Conservation (phyloP, 2,329 filamentous ascomycete species). For the Neopestalotiopsis clavispora region DNA sequence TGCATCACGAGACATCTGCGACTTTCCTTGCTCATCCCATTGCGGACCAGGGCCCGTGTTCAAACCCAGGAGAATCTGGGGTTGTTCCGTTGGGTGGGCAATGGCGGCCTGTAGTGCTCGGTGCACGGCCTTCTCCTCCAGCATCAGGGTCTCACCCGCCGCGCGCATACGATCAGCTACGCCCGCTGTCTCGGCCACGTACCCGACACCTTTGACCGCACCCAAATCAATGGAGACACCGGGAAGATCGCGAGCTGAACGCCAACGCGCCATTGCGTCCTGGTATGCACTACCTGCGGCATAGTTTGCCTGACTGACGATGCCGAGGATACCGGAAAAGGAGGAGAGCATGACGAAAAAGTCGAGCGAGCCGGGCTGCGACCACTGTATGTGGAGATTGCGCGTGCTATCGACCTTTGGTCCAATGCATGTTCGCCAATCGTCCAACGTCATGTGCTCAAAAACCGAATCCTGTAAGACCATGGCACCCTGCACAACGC, state of each 20-base stretch:
- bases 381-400: conserved; percentile 27
- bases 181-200: conserved; percentile 6
- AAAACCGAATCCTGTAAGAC: conserved; percentile 20
- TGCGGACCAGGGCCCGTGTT: too few relatives aligned
- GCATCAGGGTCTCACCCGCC: conserved; percentile 1
- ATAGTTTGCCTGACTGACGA: conserved; percentile 20
- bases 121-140: too few relatives aligned
- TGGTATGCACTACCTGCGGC: conserved; percentile 9
- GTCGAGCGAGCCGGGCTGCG: conserved; percentile 23
- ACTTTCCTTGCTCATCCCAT: too few relatives aligned
- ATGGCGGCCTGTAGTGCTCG: conserved; percentile 11
- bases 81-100: too few relatives aligned
- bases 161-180: conserved; percentile 9
- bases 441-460: conserved; percentile 21
- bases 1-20: too few relatives aligned
- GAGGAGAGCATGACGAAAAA: conserved; percentile 49
- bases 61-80: too few relatives aligned
- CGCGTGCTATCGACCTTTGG: conserved; percentile 22
- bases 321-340: conserved; percentile 39
- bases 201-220: conserved; percentile 2
- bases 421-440: conserved; percentile 16
- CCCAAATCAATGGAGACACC: conserved; percentile 14
- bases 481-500: conserved; percentile 24
- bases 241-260: neutral
- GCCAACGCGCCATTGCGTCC: conserved; percentile 11